Base-by-base conservation (phyloP, 2,329 filamentous ascomycete genomes). In the Colletotrichum siamense region DNA sequence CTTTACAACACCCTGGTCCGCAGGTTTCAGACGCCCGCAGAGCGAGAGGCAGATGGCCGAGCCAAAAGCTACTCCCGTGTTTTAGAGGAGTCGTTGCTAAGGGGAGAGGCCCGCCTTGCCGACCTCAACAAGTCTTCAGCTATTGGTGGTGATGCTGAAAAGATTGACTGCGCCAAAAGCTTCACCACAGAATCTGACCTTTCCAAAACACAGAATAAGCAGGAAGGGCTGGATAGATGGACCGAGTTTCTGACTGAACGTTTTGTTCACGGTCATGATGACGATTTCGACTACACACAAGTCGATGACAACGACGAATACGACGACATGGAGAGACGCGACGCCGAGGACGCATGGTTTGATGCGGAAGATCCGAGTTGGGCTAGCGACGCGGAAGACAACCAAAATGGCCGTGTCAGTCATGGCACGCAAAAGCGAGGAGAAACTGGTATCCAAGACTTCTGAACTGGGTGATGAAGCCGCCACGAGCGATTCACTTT, bases 1-100 rank as follows among this genome's bases (percentile, higher is more conserved):
- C 90, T 98, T 36, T 98, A 98, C 87, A 95, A 98, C 83, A 91
- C 92, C 69, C 89, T 98, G 28, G 91, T 98, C 76, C 92, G 95
- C 69, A 92, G 92, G 68, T 96, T 96, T 83, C 95, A 96, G 79
- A 93, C 93, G 1, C 86, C 93, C 4, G 87, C 89, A 6, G 95
- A 98, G 85, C 92, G 95, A 69, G 92, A 95, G 82, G 90, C 90
- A 8, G 95, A 96, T 79, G 94, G 93, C 10, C 91, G 91, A 59
- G 86, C 88, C 10, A 95, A 95, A 82, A 95, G 95, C 13, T 97
- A 95, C 83, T 94, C 94, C 1, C 94, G 94, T 28, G 90, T 94
- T 15, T 89, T 98, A 7, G 94, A 98, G 82, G 92, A 95, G 2
- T 95, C 96, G 78, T 87, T 98, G 8, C 86, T 93, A 76, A 92